Evolutionary conservation across 768 basidiomycete genomes (phyloP).

Genomic region (Russula abietina): DNA sequence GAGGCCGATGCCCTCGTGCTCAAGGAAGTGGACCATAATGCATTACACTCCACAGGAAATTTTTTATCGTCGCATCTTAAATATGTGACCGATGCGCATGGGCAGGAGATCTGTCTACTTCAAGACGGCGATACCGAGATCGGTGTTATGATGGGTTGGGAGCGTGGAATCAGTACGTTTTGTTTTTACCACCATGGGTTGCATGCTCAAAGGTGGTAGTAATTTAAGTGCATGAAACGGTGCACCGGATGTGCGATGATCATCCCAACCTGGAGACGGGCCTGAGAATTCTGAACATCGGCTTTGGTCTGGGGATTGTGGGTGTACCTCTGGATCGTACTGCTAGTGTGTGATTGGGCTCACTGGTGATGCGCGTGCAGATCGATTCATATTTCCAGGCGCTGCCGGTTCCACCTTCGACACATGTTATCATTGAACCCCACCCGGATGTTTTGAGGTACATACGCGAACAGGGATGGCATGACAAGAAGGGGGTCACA

Average conservation of each 20-base stretch:
- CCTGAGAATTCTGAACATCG: conserved; percentile 78
- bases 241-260: conserved; percentile 49
- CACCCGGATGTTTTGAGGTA: conserved; percentile 86
- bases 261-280: conserved; percentile 42
- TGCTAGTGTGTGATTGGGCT: not conserved
- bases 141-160: conserved; percentile 99
- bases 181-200: not conserved
- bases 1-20: conserved; percentile 37
- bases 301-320: conserved; percentile 92
- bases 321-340: conserved; percentile 28
- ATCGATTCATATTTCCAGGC: conserved; percentile 79
- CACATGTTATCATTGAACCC: conserved; percentile 90
- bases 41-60: conserved; percentile 54
- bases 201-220: conserved; percentile 27
- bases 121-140: conserved; percentile 62
- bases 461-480: conserved; percentile 75
- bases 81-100: conserved; percentile 62
- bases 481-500: conserved; percentile 65
- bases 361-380: conserved; percentile 36
- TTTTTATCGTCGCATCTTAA: conserved; percentile 68
- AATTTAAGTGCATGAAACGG: conserved; percentile 68
- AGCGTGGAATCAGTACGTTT: conserved; percentile 64
- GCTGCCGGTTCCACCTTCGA: conserved; percentile 48
- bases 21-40: conserved; percentile 46
- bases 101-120: conserved; percentile 79